Evolutionary conservation across 2,329 filamentous ascomycete species (phyloP).

Genomic region (Curvularia lunata): DNA sequence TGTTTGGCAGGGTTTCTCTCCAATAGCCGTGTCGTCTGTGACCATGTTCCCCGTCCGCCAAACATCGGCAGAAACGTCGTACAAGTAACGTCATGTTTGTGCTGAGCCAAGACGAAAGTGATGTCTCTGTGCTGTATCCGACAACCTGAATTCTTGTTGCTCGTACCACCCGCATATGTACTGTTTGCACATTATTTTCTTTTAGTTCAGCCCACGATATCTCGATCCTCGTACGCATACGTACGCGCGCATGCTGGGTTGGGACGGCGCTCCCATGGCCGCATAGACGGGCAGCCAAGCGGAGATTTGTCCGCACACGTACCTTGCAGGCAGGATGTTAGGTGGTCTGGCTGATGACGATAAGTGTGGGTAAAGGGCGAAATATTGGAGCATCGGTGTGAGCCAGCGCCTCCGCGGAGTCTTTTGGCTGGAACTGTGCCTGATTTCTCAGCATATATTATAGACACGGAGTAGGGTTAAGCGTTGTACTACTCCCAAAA

Average conservation of each 20-base stretch:
- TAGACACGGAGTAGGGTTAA: slow-evolving; percentile 10
- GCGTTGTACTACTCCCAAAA: slow-evolving; percentile 8
- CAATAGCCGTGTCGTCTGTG: slow-evolving; percentile 6
- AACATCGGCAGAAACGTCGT: slow-evolving; percentile 7
- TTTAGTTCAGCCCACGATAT: not conserved
- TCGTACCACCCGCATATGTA: not conserved
- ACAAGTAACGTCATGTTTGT: slow-evolving; percentile 12
- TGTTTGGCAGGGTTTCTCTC: not conserved
- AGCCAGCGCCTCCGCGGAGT: slow-evolving; percentile 18
- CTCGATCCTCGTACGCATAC: slow-evolving; percentile 1
- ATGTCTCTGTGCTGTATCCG: slow-evolving; percentile 4
- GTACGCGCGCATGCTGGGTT: not conserved
- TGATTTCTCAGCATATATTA: slow-evolving; percentile 20
- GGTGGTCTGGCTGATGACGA: not conserved
- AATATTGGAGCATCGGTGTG: slow-evolving; percentile 6
- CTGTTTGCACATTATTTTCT: slow-evolving; percentile 3
- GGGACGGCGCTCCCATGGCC: slow-evolving; percentile 1
- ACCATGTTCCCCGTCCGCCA: slow-evolving; percentile 8
- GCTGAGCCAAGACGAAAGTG: slow-evolving; percentile 6
- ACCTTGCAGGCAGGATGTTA: slow-evolving; percentile 13
- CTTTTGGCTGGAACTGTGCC: slow-evolving; percentile 8
- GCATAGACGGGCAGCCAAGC: slow-evolving; percentile 8
- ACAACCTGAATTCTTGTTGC: slow-evolving; percentile 1
- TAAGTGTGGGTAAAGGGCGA: not conserved
- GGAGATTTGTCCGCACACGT: slow-evolving; percentile 13